Base-by-base conservation (phyloP, 78 protist genomes). In the Bodo saltans region DNA sequence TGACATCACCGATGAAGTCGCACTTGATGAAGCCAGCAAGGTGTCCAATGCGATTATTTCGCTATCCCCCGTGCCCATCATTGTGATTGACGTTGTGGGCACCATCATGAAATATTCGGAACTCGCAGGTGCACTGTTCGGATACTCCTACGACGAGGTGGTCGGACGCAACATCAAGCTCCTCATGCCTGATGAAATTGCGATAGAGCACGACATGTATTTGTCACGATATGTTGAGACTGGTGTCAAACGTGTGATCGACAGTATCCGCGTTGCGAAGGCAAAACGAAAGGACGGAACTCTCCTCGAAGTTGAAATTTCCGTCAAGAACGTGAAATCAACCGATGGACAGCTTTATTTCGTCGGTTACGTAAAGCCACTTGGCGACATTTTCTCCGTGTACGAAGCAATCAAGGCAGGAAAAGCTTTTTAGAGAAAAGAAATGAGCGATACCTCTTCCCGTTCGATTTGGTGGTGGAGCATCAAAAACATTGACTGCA, bases 141-240 rank as follows among this genome's bases (percentile, higher is more conserved):
- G 41, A 28, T 68, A 35, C 29, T 1, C 68, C 47, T 8, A 0
- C 39, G 83, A 1, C 26, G 83, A 78, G 83, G 8, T 47, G 21
- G 38, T 42, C 42, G 68, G 68, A 8, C 11, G 27, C 28, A 78
- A 78, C 72, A 25, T 78, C 28, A 39, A 42, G 23, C 34, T 74
- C 21, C 79, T 74, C 11, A 74, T 74, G 79, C 79, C 79, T 47
- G 79, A 74, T 27, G 79, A 74, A 29, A 30, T 47, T 21, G 27
- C 79, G 34, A 8, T 42, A 3, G 17, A 76, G 69, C 70, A 76
- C 28, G 82, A 76, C 42, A 68, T 52, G 37, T 76, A 17, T 68
- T 3, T 39, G 25, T 33, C 79, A n/a, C n/a, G n/a, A n/a, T n/a
- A n/a, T n/a, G n/a, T n/a, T n/a, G n/a, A n/a, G n/a, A n/a, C n/a